These are phyloP conservation scores for Hemileia vastatrix DNA, from an alignment of 1,284 basidiomycete species.

Conservation along the genomic window DNA sequence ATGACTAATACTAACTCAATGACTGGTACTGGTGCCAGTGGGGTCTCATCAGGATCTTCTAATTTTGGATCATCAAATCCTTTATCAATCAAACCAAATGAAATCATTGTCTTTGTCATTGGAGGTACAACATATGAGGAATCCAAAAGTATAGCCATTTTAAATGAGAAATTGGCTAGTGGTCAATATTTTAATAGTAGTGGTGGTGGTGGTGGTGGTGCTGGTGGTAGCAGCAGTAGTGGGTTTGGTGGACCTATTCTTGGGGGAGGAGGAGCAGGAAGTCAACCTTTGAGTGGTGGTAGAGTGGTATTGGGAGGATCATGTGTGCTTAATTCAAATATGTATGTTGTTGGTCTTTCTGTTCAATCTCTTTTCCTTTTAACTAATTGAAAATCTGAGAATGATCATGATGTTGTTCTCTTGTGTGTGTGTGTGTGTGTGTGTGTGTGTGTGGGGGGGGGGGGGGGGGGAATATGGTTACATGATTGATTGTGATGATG, in stretches of 20 bases:
- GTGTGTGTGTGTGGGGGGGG: no score
- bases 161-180: constrained; percentile 64
- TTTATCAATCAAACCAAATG: constrained; percentile 79
- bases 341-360: constrained; percentile 49
- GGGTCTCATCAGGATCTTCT: no score
- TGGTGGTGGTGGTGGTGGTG: constrained; percentile 48
- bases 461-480: no score
- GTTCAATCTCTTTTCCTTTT: constrained; percentile 17
- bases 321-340: constrained; percentile 81
- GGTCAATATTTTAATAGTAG: constrained; percentile 39
- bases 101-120: constrained; percentile 87
- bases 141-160: constrained; percentile 65
- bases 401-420: no score
- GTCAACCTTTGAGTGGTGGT: constrained; percentile 38
- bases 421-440: no score
- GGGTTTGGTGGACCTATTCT: no score
- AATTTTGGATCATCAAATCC: no score
- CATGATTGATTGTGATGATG: no score
- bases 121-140: constrained; percentile 92
- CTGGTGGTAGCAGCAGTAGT: no score
- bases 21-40: neutral
- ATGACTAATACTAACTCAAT: neutral
- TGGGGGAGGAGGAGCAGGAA: constrained; percentile 46
- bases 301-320: constrained; percentile 73
- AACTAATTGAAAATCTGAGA: no score